Base-by-base conservation (phyloP, 176 grass and related monocot genomes). In the sorghum (Sorghum bicolor) region DNA sequence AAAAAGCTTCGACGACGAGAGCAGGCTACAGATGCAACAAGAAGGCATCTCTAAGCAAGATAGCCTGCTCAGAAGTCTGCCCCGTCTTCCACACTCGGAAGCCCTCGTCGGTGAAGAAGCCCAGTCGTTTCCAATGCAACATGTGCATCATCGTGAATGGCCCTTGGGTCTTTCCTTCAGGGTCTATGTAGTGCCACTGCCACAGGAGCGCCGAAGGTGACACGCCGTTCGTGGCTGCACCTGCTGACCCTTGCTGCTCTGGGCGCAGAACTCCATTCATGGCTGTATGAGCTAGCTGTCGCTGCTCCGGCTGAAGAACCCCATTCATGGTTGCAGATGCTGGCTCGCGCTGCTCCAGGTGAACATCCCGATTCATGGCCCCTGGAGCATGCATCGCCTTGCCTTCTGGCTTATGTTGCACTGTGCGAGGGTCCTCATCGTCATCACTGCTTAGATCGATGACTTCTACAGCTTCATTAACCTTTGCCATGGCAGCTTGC, bases 1-100 rank as follows among this genome's bases (percentile, higher is more conserved):
- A 43, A 14, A 4, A 10, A 32, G 30, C 9, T n/a, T 53, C 31
- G 22, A 55, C n/a, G 16, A 33, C 4, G 45, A 69, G 1, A 10
- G 29, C 62, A 55, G 17, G 68, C 43, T 64, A 76, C 64, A n/a
- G 7, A 17, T 26, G 29, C 53, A 52, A 10, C 39, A 31, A 14
- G 29, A 90, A 64, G 38, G 84, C 88, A 73, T 91, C 88, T 11
- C 30, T 52, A 22, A 97, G 79, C 20, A 86, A 87, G 5, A 94
- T 85, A 13, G 86, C 74, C 30, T 87, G 19, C 20, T 64, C 61
- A 12, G 12, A 30, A 15, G 83, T 78, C 26, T 91, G 86, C 11
- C 78, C 84, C 66, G 43, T 53, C 61, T 48, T 88, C 94, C 94
- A 94, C 8, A 97, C 90, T 67, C 52, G 63, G 64, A 97, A 97